These are phyloP conservation scores for Trichoderma citrinoviride DNA, from an alignment of 2,329 filamentous ascomycete species.

Conservation along the genomic window DNA sequence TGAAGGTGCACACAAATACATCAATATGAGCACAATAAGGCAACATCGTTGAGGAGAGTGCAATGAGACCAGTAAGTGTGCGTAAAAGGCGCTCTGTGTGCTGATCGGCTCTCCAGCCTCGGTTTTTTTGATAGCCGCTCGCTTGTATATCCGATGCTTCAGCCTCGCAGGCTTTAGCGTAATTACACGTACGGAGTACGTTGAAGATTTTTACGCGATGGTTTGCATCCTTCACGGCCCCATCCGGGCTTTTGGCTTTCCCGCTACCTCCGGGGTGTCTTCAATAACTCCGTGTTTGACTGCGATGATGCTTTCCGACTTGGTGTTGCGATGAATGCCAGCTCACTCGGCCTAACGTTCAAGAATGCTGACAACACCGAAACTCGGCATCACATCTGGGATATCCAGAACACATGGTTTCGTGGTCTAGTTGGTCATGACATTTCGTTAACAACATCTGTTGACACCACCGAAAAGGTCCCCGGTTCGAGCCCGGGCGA, in stretches of 20 bases:
- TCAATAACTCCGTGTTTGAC: neutral
- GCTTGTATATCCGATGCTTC: neutral
- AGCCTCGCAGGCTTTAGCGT: neutral
- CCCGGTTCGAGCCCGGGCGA: constrained; percentile 23
- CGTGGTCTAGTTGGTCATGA: constrained; percentile 24
- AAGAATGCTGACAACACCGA: neutral
- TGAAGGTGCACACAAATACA: too few species aligned
- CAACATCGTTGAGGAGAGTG: too few species aligned
- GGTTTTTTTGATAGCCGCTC: too few species aligned
- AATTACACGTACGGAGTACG: too few species aligned
- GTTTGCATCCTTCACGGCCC: neutral
- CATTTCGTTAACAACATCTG: constrained; percentile 24
- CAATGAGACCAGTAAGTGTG: too few species aligned
- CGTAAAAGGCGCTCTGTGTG: too few species aligned
- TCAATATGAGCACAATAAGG: too few species aligned
- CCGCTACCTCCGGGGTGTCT: constrained; percentile 3
- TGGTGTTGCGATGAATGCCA: too few species aligned
- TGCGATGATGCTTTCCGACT: neutral
- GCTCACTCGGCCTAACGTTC: neutral
- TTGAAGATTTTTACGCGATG: neutral
- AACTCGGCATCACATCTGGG: neutral
- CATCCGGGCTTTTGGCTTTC: constrained; percentile 1
- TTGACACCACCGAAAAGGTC: constrained; percentile 24
- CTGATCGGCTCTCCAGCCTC: too few species aligned
- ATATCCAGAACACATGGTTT: constrained; percentile 11